Percentiles rank a stretch among this genome's conserved stretches.
Conservation (phyloP, 2,329 filamentous ascomycete genomes). For the Pyricularia sp. region DNA sequence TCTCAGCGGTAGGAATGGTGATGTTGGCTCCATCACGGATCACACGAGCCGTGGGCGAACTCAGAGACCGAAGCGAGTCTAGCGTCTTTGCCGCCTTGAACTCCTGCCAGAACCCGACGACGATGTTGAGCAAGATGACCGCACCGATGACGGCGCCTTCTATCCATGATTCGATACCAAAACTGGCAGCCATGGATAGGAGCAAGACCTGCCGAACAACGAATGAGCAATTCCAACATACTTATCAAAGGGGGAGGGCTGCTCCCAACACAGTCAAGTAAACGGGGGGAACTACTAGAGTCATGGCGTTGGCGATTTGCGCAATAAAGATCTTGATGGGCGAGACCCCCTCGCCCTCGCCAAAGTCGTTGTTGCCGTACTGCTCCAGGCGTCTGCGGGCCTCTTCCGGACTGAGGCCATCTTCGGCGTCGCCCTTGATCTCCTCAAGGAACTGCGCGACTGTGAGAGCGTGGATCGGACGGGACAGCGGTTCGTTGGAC, state of each 20-base stretch:
- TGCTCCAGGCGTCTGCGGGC: constrained; percentile 37
- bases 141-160: constrained; percentile 43
- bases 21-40: constrained; percentile 38
- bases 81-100: constrained; percentile 44
- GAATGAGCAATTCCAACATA: constrained; percentile 3
- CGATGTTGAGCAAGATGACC: constrained; percentile 41
- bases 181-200: constrained; percentile 39
- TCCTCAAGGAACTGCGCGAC: constrained; percentile 41
- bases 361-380: constrained; percentile 48
- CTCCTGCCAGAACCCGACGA: constrained; percentile 45
- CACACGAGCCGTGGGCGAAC: constrained; percentile 37
- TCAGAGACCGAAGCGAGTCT: constrained; percentile 37
- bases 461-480: constrained; percentile 54
- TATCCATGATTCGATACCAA: constrained; percentile 40
- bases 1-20: constrained; percentile 39
- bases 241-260: not conserved
- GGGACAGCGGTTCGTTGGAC: constrained; percentile 41
- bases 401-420: constrained; percentile 41
- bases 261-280: constrained; percentile 1
- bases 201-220: constrained; percentile 25
- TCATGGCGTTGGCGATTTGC: constrained; percentile 55
- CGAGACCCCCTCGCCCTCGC: constrained; percentile 42
- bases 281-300: constrained; percentile 29
- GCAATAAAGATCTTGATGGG: constrained; percentile 46
- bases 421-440: constrained; percentile 37